Conservation (phyloP, 169 alveolate genomes). For the Neospora caninum region DNA sequence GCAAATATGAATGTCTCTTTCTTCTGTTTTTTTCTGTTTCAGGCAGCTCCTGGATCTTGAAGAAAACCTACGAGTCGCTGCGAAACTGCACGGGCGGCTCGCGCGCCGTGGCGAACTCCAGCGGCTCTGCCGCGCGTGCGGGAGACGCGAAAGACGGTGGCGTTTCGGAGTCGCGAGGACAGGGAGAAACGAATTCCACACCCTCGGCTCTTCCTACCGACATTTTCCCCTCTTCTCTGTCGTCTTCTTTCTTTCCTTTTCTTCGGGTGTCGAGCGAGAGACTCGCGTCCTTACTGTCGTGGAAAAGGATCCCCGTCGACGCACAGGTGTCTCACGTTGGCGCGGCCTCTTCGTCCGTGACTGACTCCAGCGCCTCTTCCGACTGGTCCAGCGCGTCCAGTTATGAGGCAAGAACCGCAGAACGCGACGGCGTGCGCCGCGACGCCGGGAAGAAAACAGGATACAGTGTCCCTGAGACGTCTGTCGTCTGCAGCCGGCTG, state of each 20-base stretch:
- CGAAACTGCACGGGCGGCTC: background rate
- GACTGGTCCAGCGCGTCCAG: background rate
- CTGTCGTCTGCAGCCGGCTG: conserved; percentile 26
- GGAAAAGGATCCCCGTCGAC: background rate
- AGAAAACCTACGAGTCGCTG: conserved; percentile 45
- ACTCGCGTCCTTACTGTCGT: background rate
- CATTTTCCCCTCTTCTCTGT: background rate
- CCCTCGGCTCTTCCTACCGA: background rate
- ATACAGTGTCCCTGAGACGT: background rate
- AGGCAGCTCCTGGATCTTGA: conserved; percentile 40
- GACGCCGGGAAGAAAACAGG: background rate
- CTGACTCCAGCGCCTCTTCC: background rate
- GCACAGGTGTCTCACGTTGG: background rate
- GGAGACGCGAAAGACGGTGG: background rate
- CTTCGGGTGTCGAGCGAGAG: background rate
- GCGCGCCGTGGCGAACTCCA: background rate
- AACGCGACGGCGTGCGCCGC: background rate
- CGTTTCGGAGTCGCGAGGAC: background rate
- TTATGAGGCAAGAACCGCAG: background rate
- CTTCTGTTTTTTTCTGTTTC: background rate
- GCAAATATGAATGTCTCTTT: too few relatives aligned
- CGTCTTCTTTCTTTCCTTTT: background rate
- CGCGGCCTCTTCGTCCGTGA: background rate
- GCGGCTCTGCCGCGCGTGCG: background rate
- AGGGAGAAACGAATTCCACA: background rate